Evolutionary conservation across 2,329 filamentous ascomycete genomes (phyloP).

Genomic region (Cylindrodendrum hubeiense): DNA sequence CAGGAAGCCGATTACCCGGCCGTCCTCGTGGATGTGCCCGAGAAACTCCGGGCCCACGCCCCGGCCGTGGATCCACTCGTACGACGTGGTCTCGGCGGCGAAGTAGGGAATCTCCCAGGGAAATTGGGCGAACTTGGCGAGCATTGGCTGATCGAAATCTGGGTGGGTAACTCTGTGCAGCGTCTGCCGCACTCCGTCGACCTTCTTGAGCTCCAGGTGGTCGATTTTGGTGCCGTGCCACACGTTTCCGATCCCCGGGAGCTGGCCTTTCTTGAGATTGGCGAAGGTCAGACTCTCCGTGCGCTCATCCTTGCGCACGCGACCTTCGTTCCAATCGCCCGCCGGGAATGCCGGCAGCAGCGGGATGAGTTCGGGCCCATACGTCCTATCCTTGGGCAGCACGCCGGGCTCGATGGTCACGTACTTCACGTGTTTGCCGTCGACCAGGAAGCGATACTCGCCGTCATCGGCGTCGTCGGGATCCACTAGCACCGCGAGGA

Average conservation of each 20-base stretch:
- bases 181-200: constrained; percentile 42
- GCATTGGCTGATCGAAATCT: constrained; percentile 34
- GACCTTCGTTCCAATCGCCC: constrained; percentile 56
- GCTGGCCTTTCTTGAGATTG: constrained; percentile 35
- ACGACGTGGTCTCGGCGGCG: constrained; percentile 48
- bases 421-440: constrained; percentile 54
- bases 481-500: constrained; percentile 44
- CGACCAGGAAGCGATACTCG: constrained; percentile 54
- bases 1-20: constrained; percentile 47
- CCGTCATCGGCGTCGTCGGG: constrained; percentile 42
- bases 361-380: constrained; percentile 47
- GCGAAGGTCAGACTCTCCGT: constrained; percentile 45
- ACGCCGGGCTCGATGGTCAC: constrained; percentile 52
- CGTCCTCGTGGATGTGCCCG: constrained; percentile 47
- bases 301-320: constrained; percentile 44
- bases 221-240: constrained; percentile 52
- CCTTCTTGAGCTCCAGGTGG: constrained; percentile 47
- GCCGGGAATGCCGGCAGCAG: constrained; percentile 52
- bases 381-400: constrained; percentile 48
- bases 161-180: constrained; percentile 44
- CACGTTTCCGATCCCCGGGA: constrained; percentile 48
- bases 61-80: constrained; percentile 45
- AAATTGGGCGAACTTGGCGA: constrained; percentile 46
- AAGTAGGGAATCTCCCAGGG: constrained; percentile 48
- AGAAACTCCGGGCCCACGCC: constrained; percentile 47